Conservation (phyloP, 2,329 filamentous ascomycete genomes). For the Diaporthe ampelina region DNA sequence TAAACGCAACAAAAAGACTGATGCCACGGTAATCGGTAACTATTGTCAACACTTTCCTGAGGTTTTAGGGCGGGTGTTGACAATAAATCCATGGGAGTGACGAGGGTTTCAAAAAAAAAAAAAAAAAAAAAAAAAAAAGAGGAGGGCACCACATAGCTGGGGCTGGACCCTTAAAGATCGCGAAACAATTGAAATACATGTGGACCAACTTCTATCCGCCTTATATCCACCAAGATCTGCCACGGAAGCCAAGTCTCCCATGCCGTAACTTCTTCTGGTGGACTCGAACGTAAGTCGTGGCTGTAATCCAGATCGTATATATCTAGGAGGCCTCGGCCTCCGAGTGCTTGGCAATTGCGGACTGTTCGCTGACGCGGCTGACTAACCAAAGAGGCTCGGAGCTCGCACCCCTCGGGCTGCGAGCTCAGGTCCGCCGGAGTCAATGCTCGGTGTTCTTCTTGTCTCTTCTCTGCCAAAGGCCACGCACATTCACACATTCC, state of each 20-base stretch:
- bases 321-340: constrained; percentile 17
- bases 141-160: not conserved
- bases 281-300: not conserved
- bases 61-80: not conserved
- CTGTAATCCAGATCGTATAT: not conserved
- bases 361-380: not conserved
- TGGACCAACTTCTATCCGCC: constrained; percentile 3
- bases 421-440: constrained; percentile 1
- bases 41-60: not conserved
- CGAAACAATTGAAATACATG: not conserved
- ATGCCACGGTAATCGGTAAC: not conserved
- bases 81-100: not conserved
- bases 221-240: constrained; percentile 3
- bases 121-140: too few species aligned
- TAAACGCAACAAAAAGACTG: too few species aligned
- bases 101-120: too few species aligned
- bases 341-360: not conserved
- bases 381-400: not conserved
- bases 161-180: not conserved
- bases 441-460: constrained; percentile 1
- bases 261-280: not conserved
- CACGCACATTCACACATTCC: not conserved
- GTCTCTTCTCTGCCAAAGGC: not conserved
- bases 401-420: constrained; percentile 26
- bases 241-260: constrained; percentile 2